phyloP scores from a whole-genome alignment of 805 yeast species.

The Komagataella mondaviorum region DNA sequence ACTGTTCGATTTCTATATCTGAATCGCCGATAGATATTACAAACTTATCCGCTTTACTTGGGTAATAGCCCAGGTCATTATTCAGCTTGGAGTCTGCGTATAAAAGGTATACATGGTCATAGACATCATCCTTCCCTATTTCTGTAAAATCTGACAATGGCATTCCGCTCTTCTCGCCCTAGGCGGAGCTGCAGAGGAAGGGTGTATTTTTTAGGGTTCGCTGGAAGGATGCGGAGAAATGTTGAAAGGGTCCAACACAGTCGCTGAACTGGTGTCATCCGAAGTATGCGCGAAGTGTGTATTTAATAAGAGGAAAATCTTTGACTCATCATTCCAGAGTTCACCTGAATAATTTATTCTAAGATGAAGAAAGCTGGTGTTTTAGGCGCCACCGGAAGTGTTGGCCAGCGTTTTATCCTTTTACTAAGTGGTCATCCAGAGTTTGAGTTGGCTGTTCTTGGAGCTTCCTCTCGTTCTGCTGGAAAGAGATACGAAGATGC shows the following conservation, averaged over 20 bases:
- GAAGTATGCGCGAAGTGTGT: neutral
- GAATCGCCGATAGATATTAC: neutral
- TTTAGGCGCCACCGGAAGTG: constrained; percentile 95
- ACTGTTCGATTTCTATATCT: neutral
- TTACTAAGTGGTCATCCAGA: constrained; percentile 80
- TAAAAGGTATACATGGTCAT: neutral
- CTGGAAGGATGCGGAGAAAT: neutral
- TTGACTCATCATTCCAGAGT: neutral
- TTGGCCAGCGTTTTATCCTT: constrained; percentile 90
- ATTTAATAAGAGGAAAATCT: neutral
- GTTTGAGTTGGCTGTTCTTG: constrained; percentile 71
- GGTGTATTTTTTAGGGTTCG: neutral
- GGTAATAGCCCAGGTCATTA: neutral
- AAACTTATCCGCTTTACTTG: neutral
- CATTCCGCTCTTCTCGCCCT: neutral
- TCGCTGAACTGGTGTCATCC: neutral
- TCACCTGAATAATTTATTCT: neutral
- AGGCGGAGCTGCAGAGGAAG: neutral
- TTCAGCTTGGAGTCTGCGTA: neutral
- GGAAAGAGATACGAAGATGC: constrained; percentile 82
- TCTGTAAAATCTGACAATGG: neutral
- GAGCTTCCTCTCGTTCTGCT: constrained; percentile 91
- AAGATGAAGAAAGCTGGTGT: constrained; percentile 54
- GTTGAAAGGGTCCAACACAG: neutral
- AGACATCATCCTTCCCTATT: neutral